Evolutionary conservation across 2,329 filamentous ascomycete genomes (phyloP).

Genomic region (Leptographium galeiforme): DNA sequence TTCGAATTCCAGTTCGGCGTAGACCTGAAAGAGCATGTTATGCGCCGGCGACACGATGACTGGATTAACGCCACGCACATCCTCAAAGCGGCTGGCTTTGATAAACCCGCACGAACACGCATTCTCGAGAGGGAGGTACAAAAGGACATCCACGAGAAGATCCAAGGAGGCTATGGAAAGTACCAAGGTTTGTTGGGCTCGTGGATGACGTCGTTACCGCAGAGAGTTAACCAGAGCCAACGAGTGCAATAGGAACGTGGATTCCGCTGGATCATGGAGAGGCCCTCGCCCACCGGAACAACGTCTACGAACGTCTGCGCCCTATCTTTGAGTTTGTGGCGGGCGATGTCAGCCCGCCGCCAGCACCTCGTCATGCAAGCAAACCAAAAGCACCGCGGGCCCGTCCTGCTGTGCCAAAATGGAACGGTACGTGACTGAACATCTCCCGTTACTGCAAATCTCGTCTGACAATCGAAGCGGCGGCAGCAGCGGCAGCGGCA

Average conservation of each 20-base stretch:
- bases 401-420: conserved; percentile 50
- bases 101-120: conserved; percentile 88
- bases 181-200: conserved; percentile 57
- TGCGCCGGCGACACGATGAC: conserved; percentile 83
- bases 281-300: conserved; percentile 73
- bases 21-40: conserved; percentile 76
- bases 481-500: background rate
- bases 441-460: too few relatives aligned
- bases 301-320: conserved; percentile 66
- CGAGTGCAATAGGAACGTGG: conserved; percentile 61
- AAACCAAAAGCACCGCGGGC: conserved; percentile 65
- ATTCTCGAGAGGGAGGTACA: conserved; percentile 96
- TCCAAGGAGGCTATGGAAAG: conserved; percentile 96
- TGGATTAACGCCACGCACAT: conserved; percentile 99
- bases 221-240: background rate
- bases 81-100: conserved; percentile 89
- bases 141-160: conserved; percentile 92
- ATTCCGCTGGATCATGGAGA: conserved; percentile 77
- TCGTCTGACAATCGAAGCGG: background rate
- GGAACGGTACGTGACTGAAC: conserved; percentile 25
- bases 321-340: conserved; percentile 84
- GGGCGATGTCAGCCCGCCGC: conserved; percentile 77
- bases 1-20: conserved; percentile 81
- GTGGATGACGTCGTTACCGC: background rate
- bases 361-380: conserved; percentile 82